A percentile compares a stretch with the other conserved stretches of the same genome.
These are phyloP conservation scores for Rhododendron mucronatum DNA, from an alignment of 148 eudicot species.

Conservation along the genomic window DNA sequence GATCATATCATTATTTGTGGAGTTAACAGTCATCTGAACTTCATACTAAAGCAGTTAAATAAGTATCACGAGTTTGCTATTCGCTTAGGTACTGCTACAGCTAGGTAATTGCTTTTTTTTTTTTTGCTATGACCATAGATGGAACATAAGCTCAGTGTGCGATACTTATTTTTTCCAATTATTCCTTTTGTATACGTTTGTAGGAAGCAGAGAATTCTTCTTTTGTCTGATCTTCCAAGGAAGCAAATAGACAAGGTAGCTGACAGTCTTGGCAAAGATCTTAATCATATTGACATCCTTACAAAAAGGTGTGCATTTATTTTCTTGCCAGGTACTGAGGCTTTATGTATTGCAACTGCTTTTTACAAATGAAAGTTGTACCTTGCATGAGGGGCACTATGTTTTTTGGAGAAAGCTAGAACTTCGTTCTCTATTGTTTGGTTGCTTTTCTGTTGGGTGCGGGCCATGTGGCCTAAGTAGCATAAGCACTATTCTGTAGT, in stretches of 20 bases:
- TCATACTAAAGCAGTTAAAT: constrained; percentile 81
- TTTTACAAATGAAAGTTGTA: not conserved
- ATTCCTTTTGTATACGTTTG: constrained; percentile 9
- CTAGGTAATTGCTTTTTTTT: constrained; percentile 51
- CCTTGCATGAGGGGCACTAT: not conserved
- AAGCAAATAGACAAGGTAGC: constrained; percentile 81
- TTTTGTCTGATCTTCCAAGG: constrained; percentile 85
- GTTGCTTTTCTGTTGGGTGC: constrained; percentile 3
- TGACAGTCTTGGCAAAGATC: constrained; percentile 75
- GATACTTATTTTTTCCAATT: not conserved
- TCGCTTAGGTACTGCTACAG: constrained; percentile 82
- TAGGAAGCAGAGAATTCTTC: constrained; percentile 90
- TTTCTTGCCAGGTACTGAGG: not conserved
- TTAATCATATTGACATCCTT: constrained; percentile 71
- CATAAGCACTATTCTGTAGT: not conserved
- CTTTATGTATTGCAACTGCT: not conserved
- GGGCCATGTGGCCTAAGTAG: not conserved
- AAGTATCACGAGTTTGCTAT: constrained; percentile 87
- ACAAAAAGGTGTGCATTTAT: constrained; percentile 61
- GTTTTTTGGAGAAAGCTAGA: not conserved
- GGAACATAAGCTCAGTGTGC: not conserved
- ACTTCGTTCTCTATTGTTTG: not conserved
- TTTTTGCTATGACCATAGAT: not conserved
- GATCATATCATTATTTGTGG: constrained; percentile 98
- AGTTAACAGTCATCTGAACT: constrained; percentile 74